Base-by-base conservation (phyloP, 768 basidiomycete genomes). In the Mrakia blollopis region DNA sequence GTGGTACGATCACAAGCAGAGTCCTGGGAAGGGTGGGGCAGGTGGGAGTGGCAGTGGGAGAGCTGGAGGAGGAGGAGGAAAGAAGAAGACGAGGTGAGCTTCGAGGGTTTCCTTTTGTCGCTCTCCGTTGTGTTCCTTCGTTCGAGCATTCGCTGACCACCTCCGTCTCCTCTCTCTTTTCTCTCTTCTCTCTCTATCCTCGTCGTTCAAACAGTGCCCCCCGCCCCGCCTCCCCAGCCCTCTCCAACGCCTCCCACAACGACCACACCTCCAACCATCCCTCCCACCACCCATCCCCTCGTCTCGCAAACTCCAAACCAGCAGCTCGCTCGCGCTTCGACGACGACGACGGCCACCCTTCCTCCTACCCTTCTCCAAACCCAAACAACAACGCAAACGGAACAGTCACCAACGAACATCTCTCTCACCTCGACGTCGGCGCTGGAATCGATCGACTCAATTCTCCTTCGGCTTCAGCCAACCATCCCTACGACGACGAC, bases 401-500 rank as follows among this genome's bases (percentile, higher is more conserved):
- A 35, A 21, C 44, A 3, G 47, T 32, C 44, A 65, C 71, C 30
- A 67, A 67, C 65, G 72, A 65, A 28, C 76, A 72, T 16, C 71
- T 72, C 63, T 68, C 57, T 65, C 62, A 67, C 63, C 63, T 77
- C 71, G 72, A 69, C 32, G 52, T 69, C 41, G 75, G 75, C 21
- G 75, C 50, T n/a, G 60, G 75, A 18, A 76, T 76, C 61, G 75
- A 76, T 62, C 41, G 71, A 23, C 69, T 76, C 32, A 69, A 71
- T 21, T 50, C 65, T 21, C 54, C 57, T 41, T 54, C 50, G 6
- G 47, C 25, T 23, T 9, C 21, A 13, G 60, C 54, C 5, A 61
- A 74, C 41, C 23, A 41, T 3, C 47, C 28, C 69, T 68, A 44
- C 65, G 37, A 25, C 65, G 35, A 16, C 8, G 35, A 44, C 13